Conservation (phyloP, 176 grass and related monocot species). For the Tillandsia leiboldiana region DNA sequence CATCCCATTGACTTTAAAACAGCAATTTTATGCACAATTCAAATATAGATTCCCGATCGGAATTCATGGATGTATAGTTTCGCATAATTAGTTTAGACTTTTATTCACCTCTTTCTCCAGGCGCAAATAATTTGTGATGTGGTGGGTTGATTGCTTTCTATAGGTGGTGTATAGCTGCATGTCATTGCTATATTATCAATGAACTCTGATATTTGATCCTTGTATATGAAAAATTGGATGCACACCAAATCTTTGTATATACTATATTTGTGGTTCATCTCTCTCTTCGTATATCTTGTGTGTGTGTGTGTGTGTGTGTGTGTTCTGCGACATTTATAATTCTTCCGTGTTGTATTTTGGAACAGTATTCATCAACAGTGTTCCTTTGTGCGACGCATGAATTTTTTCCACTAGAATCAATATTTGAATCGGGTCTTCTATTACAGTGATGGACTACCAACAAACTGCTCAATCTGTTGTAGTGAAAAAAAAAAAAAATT, state of each 20-base stretch:
- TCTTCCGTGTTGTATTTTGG: background rate
- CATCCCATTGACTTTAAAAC: slow-evolving; percentile 49
- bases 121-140: background rate
- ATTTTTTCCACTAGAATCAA: too few species aligned
- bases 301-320: too few species aligned
- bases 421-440: too few species aligned
- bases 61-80: slow-evolving; percentile 24
- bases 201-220: background rate
- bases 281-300: too few species aligned
- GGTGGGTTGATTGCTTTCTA: background rate
- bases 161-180: background rate
- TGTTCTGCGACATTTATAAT: too few species aligned
- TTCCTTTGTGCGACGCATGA: too few species aligned
- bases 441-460: too few species aligned
- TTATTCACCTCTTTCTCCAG: background rate
- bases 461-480: too few species aligned
- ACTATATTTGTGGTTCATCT: background rate
- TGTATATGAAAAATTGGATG: background rate
- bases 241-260: background rate
- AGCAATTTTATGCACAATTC: slow-evolving; percentile 53
- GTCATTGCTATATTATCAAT: background rate
- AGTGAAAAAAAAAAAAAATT: too few species aligned
- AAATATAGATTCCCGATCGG: slow-evolving; percentile 28
- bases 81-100: background rate
- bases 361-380: background rate